Base-by-base conservation (phyloP, 257 asterid genomes). In the Rubia yunnanensis region DNA sequence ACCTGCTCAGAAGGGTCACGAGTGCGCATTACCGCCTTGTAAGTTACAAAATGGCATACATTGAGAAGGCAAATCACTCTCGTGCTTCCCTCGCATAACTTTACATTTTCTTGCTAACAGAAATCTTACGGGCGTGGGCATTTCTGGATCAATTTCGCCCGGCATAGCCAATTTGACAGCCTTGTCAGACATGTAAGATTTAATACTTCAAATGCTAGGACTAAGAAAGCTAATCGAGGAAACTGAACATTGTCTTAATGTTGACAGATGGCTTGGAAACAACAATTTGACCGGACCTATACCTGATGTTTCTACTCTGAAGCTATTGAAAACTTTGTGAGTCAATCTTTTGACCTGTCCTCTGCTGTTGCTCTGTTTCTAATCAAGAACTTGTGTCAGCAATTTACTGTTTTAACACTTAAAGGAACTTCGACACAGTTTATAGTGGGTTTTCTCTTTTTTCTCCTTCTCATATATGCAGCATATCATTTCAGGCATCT, bases 241-340 rank as follows among this genome's bases (percentile, higher is more conserved):
- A 14, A 4, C 69, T 77, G 69, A 64, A 73, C 44, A 62, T 20
- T 58, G 56, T 79, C 60, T 64, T 32, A 48, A 57, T 61, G 3
- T 71, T 62, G 65, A 65, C 92, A 92, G 97, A 76, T 83, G 75
- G 78, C 88, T 92, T 5, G 97, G 92, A 36, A 83, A 84, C 68
- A 92, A 92, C 79, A 77, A 80, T 72, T 77, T 92, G 81, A 69
- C 81, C 1, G 99, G 97, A 84, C 69, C 72, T 31, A 86, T 92
- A 50, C 96, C 99, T 1, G 86, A 87, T 73, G 76, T 92, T 76
- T 77, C 90, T 69, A 28, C 92, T 49, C 70, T 92, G 78, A 92
- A 72, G 75, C 77, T 67, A 63, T 69, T 92, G 83, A 79, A 76
- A 72, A 75, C 65, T 73, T 65, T 92, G 99, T 92, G 74, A 92